Percentiles rank a stretch among this genome's conserved stretches.
Conservation (phyloP, 352 stramenopile genomes). For the Globisporangium radiosum region DNA sequence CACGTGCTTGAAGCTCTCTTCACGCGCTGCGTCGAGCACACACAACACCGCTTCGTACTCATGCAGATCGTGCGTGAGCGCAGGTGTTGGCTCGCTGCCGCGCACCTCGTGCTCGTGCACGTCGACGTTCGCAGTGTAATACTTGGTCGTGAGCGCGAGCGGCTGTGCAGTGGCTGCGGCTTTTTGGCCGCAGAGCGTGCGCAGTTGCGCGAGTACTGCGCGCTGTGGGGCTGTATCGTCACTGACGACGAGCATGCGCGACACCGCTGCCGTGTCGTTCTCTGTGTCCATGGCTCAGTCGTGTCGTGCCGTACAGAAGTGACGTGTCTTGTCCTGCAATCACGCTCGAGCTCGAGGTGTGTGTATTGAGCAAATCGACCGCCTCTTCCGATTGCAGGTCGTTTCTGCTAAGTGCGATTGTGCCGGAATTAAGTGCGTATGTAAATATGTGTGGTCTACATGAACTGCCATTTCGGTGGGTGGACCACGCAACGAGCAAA, state of each 20-base stretch:
- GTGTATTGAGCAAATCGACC: too few species aligned
- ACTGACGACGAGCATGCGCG: constrained; percentile 38
- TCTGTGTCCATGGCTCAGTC: constrained; percentile 1
- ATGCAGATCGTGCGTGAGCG: constrained; percentile 29
- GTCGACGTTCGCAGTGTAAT: constrained; percentile 55
- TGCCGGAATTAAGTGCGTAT: too few species aligned
- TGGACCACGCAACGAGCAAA: too few species aligned
- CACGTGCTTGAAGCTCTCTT: constrained; percentile 39
- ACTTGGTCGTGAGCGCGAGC: constrained; percentile 55
- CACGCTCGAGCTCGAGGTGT: too few species aligned
- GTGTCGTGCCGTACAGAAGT: background rate
- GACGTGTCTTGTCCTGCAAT: too few species aligned
- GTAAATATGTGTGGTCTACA: too few species aligned
- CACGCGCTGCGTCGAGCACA: constrained; percentile 32
- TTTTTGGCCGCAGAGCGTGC: constrained; percentile 24
- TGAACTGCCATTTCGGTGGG: too few species aligned
- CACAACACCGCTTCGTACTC: constrained; percentile 62
- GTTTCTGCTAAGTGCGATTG: too few species aligned
- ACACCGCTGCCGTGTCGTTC: background rate
- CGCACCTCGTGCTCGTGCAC: constrained; percentile 41
- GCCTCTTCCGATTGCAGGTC: too few species aligned
- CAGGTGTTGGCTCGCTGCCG: constrained; percentile 26
- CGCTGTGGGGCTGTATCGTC: constrained; percentile 18
- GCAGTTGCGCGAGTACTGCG: constrained; percentile 21
- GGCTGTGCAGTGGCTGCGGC: constrained; percentile 4